Evolutionary conservation across 2,329 filamentous ascomycete genomes (phyloP).

Genomic region (Trichophaea hybrida): DNA sequence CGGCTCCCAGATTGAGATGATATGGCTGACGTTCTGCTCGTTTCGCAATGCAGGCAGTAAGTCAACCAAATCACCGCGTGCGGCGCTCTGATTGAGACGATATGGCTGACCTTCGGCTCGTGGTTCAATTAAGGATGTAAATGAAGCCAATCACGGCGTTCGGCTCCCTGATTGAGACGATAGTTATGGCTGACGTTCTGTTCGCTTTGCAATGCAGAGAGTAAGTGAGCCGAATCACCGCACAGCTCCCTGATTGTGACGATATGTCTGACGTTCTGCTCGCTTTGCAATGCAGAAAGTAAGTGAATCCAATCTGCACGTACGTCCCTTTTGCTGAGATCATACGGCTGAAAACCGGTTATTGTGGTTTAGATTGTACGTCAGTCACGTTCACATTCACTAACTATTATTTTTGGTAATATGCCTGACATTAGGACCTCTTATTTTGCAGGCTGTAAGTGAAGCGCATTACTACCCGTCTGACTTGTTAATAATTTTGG

Average conservation of each 20-base stretch:
- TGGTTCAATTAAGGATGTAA: not conserved
- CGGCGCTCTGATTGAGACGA: not conserved
- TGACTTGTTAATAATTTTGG: not conserved
- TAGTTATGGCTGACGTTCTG: not conserved
- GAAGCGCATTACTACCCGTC: not conserved
- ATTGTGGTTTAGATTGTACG: not conserved
- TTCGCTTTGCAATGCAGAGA: not conserved
- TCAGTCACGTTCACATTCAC: not conserved
- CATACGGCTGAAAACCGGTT: not conserved
- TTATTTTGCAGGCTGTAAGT: not conserved
- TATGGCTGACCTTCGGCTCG: not conserved
- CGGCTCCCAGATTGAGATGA: too few relatives aligned
- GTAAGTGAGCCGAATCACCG: not conserved
- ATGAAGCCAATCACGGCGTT: not conserved
- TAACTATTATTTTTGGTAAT: not conserved
- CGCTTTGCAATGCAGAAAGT: not conserved
- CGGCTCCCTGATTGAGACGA: too few relatives aligned
- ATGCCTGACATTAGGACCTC: not conserved
- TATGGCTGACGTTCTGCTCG: not conserved
- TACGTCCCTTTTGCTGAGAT: not conserved
- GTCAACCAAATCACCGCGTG: too few relatives aligned
- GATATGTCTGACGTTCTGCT: not conserved
- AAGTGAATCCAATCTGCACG: not conserved
- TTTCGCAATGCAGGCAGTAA: too few relatives aligned
- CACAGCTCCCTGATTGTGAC: not conserved